Evolutionary conservation across 139 green algal genomes (phyloP).

Genomic region (Astrephomene gubernaculifera): DNA sequence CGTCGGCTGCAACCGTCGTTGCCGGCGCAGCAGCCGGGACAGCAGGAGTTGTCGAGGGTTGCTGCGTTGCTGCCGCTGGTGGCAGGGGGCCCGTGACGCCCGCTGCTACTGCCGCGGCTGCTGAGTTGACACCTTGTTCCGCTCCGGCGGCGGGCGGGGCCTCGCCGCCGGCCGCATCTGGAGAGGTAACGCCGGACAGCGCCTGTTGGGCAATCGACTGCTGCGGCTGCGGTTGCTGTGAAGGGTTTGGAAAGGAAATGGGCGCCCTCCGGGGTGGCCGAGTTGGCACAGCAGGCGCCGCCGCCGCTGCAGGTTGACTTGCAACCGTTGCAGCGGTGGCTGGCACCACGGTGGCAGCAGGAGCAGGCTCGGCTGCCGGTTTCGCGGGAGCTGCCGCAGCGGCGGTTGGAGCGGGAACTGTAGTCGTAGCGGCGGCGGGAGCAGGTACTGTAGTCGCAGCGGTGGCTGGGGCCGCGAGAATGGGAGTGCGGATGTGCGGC

Average conservation of each 20-base stretch:
- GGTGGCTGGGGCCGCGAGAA: not conserved
- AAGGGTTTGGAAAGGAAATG: not conserved
- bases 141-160: too few relatives aligned
- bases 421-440: not conserved
- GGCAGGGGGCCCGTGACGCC: too few relatives aligned
- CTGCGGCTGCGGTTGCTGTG: not conserved
- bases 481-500: not conserved
- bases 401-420: not conserved
- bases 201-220: too few relatives aligned
- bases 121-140: too few relatives aligned
- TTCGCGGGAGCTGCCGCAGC: not conserved
- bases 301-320: not conserved
- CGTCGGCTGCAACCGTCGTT: too few relatives aligned
- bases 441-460: too few relatives aligned
- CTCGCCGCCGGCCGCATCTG: too few relatives aligned
- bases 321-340: not conserved
- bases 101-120: too few relatives aligned
- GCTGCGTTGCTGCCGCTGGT: not conserved
- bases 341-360: not conserved
- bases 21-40: not conserved
- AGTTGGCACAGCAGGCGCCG: not conserved
- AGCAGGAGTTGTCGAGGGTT: not conserved
- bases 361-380: not conserved
- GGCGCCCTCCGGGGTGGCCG: not conserved
- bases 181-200: too few relatives aligned